Percentiles rank a stretch among this genome's conserved stretches.
These are phyloP conservation scores for Emmonsia crescens DNA, from an alignment of 2,329 filamentous ascomycete species.

Conservation along the genomic window DNA sequence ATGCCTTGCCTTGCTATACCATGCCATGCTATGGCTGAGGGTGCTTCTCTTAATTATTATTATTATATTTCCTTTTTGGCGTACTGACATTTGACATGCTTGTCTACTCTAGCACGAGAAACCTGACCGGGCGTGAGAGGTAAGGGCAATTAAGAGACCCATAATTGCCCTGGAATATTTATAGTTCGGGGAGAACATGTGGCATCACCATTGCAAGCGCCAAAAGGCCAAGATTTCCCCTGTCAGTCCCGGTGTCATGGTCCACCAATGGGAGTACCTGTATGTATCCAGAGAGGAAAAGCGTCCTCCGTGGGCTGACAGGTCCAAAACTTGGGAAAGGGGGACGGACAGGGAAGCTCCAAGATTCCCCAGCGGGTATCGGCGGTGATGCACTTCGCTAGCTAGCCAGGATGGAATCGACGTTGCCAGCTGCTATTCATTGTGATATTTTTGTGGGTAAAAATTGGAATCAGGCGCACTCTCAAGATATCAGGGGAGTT, in stretches of 20 bases:
- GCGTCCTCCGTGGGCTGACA: background rate
- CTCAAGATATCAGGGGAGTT: background rate
- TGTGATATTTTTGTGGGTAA: background rate
- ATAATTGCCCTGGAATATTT: background rate
- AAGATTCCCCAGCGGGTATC: background rate
- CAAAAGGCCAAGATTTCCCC: background rate
- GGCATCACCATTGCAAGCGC: background rate
- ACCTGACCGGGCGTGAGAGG: background rate
- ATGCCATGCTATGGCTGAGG: background rate
- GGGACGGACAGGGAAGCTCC: background rate
- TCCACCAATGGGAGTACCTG: background rate
- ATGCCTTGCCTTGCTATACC: background rate
- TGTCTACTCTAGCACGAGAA: background rate
- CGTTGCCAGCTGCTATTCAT: background rate
- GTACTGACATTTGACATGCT: background rate
- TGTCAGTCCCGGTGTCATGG: background rate
- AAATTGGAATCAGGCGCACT: background rate
- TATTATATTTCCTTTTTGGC: background rate
- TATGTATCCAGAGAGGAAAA: background rate
- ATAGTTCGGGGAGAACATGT: background rate
- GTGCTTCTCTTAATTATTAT: background rate
- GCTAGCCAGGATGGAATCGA: background rate
- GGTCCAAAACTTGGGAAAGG: background rate
- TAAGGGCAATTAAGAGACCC: background rate
- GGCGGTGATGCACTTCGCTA: background rate